Evolutionary conservation across 805 yeast genomes (phyloP), one percentile per base, ranked within the genome.

Genomic region (Yarrowia bubula): DNA sequence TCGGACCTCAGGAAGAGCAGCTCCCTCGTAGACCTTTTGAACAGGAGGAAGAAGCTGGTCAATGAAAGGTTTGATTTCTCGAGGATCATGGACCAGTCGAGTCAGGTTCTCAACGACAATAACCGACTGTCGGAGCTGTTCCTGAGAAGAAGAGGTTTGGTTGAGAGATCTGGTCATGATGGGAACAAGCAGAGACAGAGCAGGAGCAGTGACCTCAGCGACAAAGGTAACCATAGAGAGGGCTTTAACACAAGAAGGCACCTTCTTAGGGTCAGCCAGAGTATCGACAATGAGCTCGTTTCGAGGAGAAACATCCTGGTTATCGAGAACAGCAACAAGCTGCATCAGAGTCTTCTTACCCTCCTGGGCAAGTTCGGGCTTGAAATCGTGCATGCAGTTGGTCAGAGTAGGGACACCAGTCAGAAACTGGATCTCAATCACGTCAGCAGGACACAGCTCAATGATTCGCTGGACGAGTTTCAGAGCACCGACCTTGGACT

Each of bases 181-280:
- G 53, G 99, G 99, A 51, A 90, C 98, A 73, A 93, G 81, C 66
- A 93, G 78, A 8, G 98, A 84, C 71, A 93, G 81, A 4, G 96
- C 96, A 5, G 98, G 96, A 79, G 92, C 98, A 14, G 98, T 95
- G 68, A 93, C 99, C 79, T 95, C 99, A 53, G 99, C 97, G 58
- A 93, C 98, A 76, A 93, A 93, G 0, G 99, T 95, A 64, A 93
- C 98, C 44, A 96, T 89, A 2, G 97, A 88, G 68, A 93, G 83
- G 48, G 93, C 85, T 77, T 88, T 90, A 76, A 93, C 90, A 77
- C 97, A 92, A 67, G 84, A 87, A 66, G 97, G 90, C 58, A 93
- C 96, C 74, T 89, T 89, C 69, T 82, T 81, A 65, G 98, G 98
- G 74, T 93, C 89, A 53, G 96, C 92, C 76, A 95, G 82, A 60